Conservation (phyloP, 1,284 basidiomycete genomes). For the Testicularia cyperi region DNA sequence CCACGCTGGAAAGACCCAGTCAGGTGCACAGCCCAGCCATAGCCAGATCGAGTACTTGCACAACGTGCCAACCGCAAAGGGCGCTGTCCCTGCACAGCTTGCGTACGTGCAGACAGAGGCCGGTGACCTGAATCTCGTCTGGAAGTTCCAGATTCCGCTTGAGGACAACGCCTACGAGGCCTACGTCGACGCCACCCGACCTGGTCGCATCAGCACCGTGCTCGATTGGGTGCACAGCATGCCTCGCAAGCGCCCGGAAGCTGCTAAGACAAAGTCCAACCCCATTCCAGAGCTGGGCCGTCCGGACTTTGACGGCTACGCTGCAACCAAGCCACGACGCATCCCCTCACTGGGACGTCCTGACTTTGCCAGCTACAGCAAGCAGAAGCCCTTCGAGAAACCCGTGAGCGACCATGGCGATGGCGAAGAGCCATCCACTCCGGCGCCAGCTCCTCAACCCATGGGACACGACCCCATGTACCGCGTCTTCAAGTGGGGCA, state of each 20-base stretch:
- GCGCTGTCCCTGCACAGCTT: constrained; percentile 44
- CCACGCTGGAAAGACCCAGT: constrained; percentile 32
- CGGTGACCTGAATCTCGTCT: constrained; percentile 38
- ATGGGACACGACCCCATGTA: constrained; percentile 35
- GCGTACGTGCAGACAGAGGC: constrained; percentile 40
- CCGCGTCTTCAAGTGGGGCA: constrained; percentile 48
- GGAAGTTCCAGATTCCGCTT: constrained; percentile 48
- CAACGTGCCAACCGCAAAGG: constrained; percentile 46
- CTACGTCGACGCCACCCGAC: constrained; percentile 42
- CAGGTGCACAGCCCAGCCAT: constrained; percentile 26
- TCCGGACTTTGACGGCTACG: constrained; percentile 11
- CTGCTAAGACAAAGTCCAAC: constrained; percentile 4
- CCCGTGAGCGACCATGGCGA: too few relatives aligned
- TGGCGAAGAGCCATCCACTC: neutral
- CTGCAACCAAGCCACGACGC: too few relatives aligned
- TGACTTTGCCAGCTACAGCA: constrained; percentile 27
- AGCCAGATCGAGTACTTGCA: constrained; percentile 41
- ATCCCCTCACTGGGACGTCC: constrained; percentile 37
- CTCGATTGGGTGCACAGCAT: constrained; percentile 49
- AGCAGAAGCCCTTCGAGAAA: constrained; percentile 7
- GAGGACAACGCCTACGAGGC: constrained; percentile 50
- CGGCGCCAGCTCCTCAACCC: neutral
- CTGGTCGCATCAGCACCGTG: constrained; percentile 39
- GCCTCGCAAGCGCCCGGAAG: constrained; percentile 16
- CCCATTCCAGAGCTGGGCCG: constrained; percentile 10